A percentile compares a stretch with the other conserved stretches of the same genome.
Evolutionary conservation across 2,329 filamentous ascomycete genomes (phyloP).

Genomic region (Graphilbum ipis-grandicollis): DNA sequence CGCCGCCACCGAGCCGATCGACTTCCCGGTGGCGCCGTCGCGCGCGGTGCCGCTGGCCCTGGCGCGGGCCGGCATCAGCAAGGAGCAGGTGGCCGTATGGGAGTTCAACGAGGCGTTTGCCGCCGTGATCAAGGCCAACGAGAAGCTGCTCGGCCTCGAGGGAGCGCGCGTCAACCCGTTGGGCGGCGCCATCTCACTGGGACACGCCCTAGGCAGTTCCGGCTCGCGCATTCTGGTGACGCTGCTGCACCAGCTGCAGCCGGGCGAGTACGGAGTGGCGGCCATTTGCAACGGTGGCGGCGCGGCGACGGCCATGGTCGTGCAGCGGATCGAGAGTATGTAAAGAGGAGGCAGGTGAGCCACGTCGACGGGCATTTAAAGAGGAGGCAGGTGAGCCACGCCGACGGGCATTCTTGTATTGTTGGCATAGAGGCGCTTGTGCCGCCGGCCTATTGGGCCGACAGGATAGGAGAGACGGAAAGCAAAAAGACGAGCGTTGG

Average conservation of each 20-base stretch:
- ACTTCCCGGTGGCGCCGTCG: constrained; percentile 85
- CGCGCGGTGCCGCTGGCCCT: constrained; percentile 86
- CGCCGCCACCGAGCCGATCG: constrained; percentile 76
- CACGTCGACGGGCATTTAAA: no score
- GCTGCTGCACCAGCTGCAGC: constrained; percentile 76
- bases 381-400: no score
- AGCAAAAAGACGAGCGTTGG: no score
- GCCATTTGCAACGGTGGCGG: constrained; percentile 96
- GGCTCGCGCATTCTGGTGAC: constrained; percentile 83
- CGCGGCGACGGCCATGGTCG: constrained; percentile 77
- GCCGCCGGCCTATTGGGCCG: no score
- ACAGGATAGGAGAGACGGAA: no score
- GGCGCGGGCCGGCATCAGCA: constrained; percentile 73
- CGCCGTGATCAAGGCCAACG: constrained; percentile 85
- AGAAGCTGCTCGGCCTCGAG: constrained; percentile 66
- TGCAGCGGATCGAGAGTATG: constrained; percentile 52
- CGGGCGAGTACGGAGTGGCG: constrained; percentile 84
- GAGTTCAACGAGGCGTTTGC: constrained; percentile 99
- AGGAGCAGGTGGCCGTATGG: constrained; percentile 86
- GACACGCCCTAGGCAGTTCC: constrained; percentile 85
- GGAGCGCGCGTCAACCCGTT: constrained; percentile 70
- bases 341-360: no score
- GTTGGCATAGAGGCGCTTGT: no score
- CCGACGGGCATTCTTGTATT: no score
- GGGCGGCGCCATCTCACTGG: constrained; percentile 80